Evolutionary conservation across 2,329 filamentous ascomycete genomes (phyloP).

Genomic region (Ceratocystiopsis minuta): DNA sequence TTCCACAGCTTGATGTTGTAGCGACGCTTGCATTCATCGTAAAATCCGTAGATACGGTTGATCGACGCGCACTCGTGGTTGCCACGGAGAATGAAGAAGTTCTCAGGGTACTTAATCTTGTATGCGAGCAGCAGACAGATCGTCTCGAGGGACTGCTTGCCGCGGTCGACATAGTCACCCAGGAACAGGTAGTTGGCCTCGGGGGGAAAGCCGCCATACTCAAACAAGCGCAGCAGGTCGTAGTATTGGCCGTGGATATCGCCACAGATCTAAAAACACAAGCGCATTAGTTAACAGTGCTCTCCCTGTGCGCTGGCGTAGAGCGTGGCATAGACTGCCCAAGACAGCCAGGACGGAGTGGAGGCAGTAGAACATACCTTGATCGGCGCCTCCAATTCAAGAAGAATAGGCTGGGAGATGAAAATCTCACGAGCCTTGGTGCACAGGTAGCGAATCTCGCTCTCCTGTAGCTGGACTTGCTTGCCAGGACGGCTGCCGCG

Average conservation of each 20-base stretch:
- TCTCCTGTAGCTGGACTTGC: slow-evolving; percentile 91
- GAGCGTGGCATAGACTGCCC: too few species aligned
- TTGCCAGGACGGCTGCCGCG: slow-evolving; percentile 95
- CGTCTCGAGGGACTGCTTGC: slow-evolving; percentile 97
- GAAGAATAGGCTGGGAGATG: slow-evolving; percentile 94
- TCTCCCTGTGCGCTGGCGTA: background rate
- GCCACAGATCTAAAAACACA: slow-evolving; percentile 69
- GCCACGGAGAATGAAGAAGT: slow-evolving; percentile 96
- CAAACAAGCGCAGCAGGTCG: slow-evolving; percentile 89
- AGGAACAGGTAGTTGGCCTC: slow-evolving; percentile 99
- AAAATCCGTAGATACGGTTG: slow-evolving; percentile 98
- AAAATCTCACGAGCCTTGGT: slow-evolving; percentile 98
- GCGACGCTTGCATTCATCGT: slow-evolving; percentile 97
- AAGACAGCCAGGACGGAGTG: too few species aligned
- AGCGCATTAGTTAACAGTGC: background rate
- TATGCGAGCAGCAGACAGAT: slow-evolving; percentile 93
- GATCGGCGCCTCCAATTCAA: slow-evolving; percentile 95
- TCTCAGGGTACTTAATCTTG: slow-evolving; percentile 99
- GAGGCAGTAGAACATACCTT: slow-evolving; percentile 49
- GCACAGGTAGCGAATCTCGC: slow-evolving; percentile 92
- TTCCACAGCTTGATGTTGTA: slow-evolving; percentile 99
- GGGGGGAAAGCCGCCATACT: slow-evolving; percentile 94
- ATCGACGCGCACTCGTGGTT: slow-evolving; percentile 99
- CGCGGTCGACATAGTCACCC: slow-evolving; percentile 95
- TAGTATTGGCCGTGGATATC: slow-evolving; percentile 99